Evolutionary conservation across 2,329 filamentous ascomycete genomes (phyloP).

Genomic region (Ophiocordyceps sinensis): DNA sequence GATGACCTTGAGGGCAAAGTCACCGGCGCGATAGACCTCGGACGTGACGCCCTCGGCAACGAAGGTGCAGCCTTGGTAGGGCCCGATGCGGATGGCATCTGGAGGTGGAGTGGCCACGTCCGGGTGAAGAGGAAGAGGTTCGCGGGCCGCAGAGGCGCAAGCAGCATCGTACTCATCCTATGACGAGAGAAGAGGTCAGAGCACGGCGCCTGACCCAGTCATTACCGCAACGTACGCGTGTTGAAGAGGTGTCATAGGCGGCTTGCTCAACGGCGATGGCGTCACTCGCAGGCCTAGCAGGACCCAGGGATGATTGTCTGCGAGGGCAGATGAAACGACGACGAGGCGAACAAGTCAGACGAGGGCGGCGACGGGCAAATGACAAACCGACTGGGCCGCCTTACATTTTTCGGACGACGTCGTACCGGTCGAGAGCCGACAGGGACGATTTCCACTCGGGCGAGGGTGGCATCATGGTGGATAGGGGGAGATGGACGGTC

Average conservation of each 20-base stretch:
- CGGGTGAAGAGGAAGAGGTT: not conserved
- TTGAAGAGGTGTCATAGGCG: conserved; percentile 42
- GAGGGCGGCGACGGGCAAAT: not conserved
- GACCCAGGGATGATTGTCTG: conserved; percentile 16
- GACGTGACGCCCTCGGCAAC: conserved; percentile 63
- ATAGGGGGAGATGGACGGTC: not conserved
- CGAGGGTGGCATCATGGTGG: conserved; percentile 2
- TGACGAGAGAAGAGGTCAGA: not conserved
- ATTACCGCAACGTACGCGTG: conserved; percentile 31
- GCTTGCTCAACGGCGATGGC: conserved; percentile 54
- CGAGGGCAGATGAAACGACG: not conserved
- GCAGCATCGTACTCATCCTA: conserved; percentile 45
- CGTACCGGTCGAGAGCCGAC: not conserved
- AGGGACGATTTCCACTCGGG: not conserved
- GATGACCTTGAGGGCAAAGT: conserved; percentile 71
- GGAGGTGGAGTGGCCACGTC: not conserved
- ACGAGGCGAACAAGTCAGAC: not conserved
- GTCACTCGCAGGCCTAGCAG: conserved; percentile 14
- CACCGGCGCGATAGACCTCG: conserved; percentile 57
- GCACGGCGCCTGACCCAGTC: not conserved
- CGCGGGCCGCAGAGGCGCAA: conserved; percentile 12
- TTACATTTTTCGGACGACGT: not conserved
- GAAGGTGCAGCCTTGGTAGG: conserved; percentile 36
- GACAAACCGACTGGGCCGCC: not conserved
- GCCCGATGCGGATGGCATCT: conserved; percentile 33